These are phyloP conservation scores for Cryptosporidium sp. DNA, from an alignment of 169 alveolate species.

Conservation along the genomic window DNA sequence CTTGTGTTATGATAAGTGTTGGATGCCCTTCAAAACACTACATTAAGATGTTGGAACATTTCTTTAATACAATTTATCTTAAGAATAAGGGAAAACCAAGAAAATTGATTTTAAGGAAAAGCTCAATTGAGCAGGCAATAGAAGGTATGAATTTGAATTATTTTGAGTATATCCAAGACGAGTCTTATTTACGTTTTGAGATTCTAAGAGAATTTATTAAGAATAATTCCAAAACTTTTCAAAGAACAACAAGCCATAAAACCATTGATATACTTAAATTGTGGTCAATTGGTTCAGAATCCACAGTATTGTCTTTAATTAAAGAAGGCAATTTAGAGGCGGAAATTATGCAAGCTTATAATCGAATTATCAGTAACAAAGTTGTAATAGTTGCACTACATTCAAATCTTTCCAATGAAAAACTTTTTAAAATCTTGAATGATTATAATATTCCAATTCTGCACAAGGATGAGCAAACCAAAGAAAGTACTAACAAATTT, in stretches of 20 bases:
- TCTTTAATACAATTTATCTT: conserved; percentile 48
- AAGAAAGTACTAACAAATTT: neutral
- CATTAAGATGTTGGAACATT: conserved; percentile 36
- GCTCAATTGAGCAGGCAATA: conserved; percentile 54
- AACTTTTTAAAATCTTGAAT: conserved; percentile 32
- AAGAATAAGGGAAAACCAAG: conserved; percentile 39
- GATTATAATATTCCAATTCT: conserved; percentile 49
- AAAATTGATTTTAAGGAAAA: conserved; percentile 25
- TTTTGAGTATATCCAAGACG: conserved; percentile 42
- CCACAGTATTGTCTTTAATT: conserved; percentile 21
- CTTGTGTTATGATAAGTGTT: conserved; percentile 55
- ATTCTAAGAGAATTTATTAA: conserved; percentile 43
- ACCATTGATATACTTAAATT: conserved; percentile 17
- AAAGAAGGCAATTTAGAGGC: conserved; percentile 47
- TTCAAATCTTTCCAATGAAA: conserved; percentile 34
- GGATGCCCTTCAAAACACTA: conserved; percentile 52
- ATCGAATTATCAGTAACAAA: conserved; percentile 14
- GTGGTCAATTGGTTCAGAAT: conserved; percentile 54
- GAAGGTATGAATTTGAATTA: conserved; percentile 25
- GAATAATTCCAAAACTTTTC: neutral
- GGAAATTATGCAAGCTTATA: conserved; percentile 52
- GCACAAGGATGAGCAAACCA: neutral
- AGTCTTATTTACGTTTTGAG: conserved; percentile 53
- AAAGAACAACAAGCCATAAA: conserved; percentile 31
- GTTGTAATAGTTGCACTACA: conserved; percentile 24